Evolutionary conservation across 441 rosid species (phyloP).

Genomic region (Bruguiera hainesii): DNA sequence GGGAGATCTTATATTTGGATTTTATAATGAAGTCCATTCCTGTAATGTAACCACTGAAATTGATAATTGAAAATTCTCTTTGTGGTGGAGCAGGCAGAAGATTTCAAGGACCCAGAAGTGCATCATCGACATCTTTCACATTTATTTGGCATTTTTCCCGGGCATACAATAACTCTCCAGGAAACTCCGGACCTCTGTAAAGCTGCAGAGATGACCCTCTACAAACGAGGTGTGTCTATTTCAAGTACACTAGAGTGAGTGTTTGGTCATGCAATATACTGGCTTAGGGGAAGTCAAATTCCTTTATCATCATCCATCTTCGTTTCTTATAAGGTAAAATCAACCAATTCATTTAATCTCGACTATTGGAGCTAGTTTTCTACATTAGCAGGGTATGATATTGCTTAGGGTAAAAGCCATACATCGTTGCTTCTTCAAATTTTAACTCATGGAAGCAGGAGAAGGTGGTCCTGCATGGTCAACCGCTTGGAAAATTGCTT

Average conservation of each 20-base stretch:
- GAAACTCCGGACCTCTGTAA: slow-evolving; percentile 68
- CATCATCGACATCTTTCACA: slow-evolving; percentile 92
- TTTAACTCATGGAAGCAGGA: slow-evolving; percentile 40
- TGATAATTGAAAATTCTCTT: slow-evolving; percentile 2
- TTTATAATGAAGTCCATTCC: neutral
- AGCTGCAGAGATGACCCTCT: slow-evolving; percentile 66
- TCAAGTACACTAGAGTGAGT: neutral
- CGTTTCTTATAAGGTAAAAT: neutral
- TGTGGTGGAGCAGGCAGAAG: slow-evolving; percentile 47
- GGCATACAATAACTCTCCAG: slow-evolving; percentile 70
- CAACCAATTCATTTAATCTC: neutral
- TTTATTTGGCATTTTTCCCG: slow-evolving; percentile 88
- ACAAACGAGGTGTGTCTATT: slow-evolving; percentile 63
- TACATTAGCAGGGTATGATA: neutral
- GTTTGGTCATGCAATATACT: neutral
- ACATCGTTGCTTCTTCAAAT: neutral
- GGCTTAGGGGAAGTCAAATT: neutral
- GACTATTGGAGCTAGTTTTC: neutral
- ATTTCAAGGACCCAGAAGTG: slow-evolving; percentile 77
- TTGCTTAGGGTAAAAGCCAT: slow-evolving; percentile 1
- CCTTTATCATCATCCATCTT: neutral
- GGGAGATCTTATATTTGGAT: neutral
- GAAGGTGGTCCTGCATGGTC: slow-evolving; percentile 98
- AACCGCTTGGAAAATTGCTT: slow-evolving; percentile 77
- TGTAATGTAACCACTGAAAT: slow-evolving; percentile 6